Evolutionary conservation across 108 stramenopile species (phyloP), one percentile per base, ranked within the genome.

Genomic region (Nannochloropsis gaditana): DNA sequence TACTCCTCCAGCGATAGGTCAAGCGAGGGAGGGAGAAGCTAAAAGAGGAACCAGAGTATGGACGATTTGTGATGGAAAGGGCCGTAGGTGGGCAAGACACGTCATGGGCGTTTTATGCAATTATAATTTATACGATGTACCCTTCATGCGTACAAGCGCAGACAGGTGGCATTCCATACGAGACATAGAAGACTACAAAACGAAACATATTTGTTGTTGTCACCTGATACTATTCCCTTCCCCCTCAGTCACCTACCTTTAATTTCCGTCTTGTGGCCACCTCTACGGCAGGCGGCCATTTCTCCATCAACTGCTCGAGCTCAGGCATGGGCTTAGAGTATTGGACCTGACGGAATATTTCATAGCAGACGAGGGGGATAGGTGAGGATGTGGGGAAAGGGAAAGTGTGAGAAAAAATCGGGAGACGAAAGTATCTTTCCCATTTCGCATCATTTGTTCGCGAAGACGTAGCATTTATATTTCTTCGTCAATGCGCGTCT

Each of bases 241-340:
- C 15, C 50, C 15, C 50, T 59, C 10, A 10, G 10, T 17, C 50
- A 17, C 50, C 50, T 17, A 59, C 50, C 50, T 11, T 10, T 41
- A 15, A 89, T 45, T 44, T 83, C 44, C 31, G 82, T 89, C 11
- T 84, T 87, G 79, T 80, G 43, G 85, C 73, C 42, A 89, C 90
- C 85, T 92, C 92, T 43, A 96, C 84, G 82, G 95, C 92, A 9
- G 84, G 84, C 0, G 94, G 95, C 93, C 93, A 94, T 11, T 90
- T 89, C 50, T 93, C 90, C 94, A 95, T 94, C 79, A 95, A 82
- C 17, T 84, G 80, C 82, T 96, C 92, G 15, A 94, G 80, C 79
- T 92, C 91, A 9, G 93, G 94, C 94, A 95, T 95, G 45, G 86
- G 83, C 42, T 92, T 89, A 41, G 87, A 86, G 91, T 93, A 94